phyloP scores from a whole-genome alignment of 192 early-diverging fungal genomes.

The Backusella parvicylindrica region DNA sequence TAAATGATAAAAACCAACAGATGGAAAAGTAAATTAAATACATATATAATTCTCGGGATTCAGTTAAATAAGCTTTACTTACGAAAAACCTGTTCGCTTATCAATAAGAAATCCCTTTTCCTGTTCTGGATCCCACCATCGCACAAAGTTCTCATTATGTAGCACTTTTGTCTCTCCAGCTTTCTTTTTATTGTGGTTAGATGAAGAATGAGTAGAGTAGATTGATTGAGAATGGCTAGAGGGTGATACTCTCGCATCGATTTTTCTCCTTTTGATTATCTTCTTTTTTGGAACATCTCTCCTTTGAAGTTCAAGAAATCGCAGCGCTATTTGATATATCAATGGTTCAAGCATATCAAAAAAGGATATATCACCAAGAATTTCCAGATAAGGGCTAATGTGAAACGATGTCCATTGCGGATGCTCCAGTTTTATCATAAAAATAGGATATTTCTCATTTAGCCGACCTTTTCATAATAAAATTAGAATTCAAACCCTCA shows the following conservation, averaged over 20 bases:
- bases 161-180: neutral
- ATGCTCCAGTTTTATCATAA: conserved; percentile 49
- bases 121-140: conserved; percentile 26
- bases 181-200: neutral
- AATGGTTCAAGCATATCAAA: neutral
- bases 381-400: neutral
- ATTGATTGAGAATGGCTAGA: neutral
- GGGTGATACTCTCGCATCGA: neutral
- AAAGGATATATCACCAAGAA: neutral
- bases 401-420: conserved; percentile 17
- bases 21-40: neutral
- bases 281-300: neutral
- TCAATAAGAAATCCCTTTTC: conserved; percentile 28
- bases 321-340: neutral
- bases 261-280: neutral
- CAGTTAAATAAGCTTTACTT: conserved; percentile 6
- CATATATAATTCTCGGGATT: neutral
- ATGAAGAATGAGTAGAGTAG: neutral
- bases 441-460: conserved; percentile 46
- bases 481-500: neutral
- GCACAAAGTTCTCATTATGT: neutral
- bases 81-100: conserved; percentile 41
- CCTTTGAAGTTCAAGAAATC: neutral
- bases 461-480: neutral
- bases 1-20: neutral